phyloP scores from a whole-genome alignment of 2,329 filamentous ascomycete genomes.

The Fusarium sp. region DNA sequence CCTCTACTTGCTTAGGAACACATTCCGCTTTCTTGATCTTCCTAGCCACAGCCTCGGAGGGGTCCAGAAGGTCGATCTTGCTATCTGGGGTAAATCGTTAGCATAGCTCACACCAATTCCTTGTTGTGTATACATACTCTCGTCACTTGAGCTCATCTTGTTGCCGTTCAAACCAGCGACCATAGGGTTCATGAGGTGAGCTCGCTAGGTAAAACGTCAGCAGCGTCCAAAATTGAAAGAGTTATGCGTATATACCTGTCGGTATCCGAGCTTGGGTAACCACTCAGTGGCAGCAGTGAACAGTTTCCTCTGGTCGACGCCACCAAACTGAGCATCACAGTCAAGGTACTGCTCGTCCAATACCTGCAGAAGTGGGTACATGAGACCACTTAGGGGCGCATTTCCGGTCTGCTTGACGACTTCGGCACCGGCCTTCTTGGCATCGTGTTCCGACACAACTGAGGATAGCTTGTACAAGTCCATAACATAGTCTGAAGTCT shows the following conservation, averaged over 20 bases:
- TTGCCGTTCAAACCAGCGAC: slow-evolving; percentile 86
- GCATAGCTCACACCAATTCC: neutral
- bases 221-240: neutral
- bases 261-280: slow-evolving; percentile 88
- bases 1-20: slow-evolving; percentile 81
- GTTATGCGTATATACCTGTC: slow-evolving; percentile 62
- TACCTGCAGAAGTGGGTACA: slow-evolving; percentile 77
- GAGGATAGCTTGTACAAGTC: slow-evolving; percentile 85
- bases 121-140: slow-evolving; percentile 61
- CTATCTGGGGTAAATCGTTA: slow-evolving; percentile 66
- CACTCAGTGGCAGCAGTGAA: slow-evolving; percentile 89
- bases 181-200: slow-evolving; percentile 76
- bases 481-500: slow-evolving; percentile 82
- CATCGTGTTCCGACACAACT: slow-evolving; percentile 82
- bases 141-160: slow-evolving; percentile 88
- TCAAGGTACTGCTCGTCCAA: slow-evolving; percentile 92
- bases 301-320: slow-evolving; percentile 88
- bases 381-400: slow-evolving; percentile 71
- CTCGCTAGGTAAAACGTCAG: slow-evolving; percentile 51
- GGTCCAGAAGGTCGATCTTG: slow-evolving; percentile 95
- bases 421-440: slow-evolving; percentile 92
- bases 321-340: slow-evolving; percentile 91
- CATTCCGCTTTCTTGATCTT: slow-evolving; percentile 91
- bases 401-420: slow-evolving; percentile 93
- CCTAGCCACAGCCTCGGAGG: slow-evolving; percentile 79